Percentiles rank a stretch among this genome's conserved stretches.
phyloP scores from a whole-genome alignment of 257 asterid species.

The Primulina tabacum region DNA sequence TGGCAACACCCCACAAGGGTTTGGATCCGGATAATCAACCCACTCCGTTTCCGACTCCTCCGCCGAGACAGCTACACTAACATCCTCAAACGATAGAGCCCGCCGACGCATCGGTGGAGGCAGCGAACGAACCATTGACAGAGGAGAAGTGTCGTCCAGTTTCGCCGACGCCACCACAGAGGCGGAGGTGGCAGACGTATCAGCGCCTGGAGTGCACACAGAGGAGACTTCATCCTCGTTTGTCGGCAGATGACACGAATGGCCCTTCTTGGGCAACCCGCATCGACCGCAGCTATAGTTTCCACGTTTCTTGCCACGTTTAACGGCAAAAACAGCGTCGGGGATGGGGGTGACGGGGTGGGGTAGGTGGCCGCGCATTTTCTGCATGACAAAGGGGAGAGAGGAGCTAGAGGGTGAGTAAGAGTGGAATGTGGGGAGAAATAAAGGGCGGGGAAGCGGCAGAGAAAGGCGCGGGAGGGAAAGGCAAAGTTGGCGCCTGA shows the following conservation, averaged over 20 bases:
- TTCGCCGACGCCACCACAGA: conserved; percentile 34
- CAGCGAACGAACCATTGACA: conserved; percentile 29
- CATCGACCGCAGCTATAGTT: conserved; percentile 90
- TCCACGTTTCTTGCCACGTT: conserved; percentile 70
- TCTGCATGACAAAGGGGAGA: not conserved
- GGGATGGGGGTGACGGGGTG: conserved; percentile 76
- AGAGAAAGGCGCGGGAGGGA: conserved; percentile 55
- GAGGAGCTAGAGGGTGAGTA: conserved; percentile 5
- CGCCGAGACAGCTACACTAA: conserved; percentile 42
- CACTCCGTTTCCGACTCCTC: conserved; percentile 31
- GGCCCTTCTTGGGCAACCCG: conserved; percentile 87
- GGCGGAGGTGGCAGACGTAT: conserved; percentile 30
- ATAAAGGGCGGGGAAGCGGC: conserved; percentile 48
- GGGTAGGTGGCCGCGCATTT: conserved; percentile 64
- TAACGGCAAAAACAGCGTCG: conserved; percentile 42
- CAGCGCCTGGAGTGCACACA: conserved; percentile 32
- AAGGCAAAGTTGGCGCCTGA: conserved; percentile 62
- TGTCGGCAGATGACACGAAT: conserved; percentile 38
- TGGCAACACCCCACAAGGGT: conserved; percentile 37
- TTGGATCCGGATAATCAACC: conserved; percentile 12
- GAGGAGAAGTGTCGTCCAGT: conserved; percentile 27
- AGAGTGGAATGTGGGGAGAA: conserved; percentile 23
- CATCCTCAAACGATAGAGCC: conserved; percentile 74
- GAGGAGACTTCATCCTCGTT: conserved; percentile 23
- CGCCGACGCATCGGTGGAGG: conserved; percentile 51